Base-by-base conservation (phyloP, 768 basidiomycete species). In the Mycena capillaripes region DNA sequence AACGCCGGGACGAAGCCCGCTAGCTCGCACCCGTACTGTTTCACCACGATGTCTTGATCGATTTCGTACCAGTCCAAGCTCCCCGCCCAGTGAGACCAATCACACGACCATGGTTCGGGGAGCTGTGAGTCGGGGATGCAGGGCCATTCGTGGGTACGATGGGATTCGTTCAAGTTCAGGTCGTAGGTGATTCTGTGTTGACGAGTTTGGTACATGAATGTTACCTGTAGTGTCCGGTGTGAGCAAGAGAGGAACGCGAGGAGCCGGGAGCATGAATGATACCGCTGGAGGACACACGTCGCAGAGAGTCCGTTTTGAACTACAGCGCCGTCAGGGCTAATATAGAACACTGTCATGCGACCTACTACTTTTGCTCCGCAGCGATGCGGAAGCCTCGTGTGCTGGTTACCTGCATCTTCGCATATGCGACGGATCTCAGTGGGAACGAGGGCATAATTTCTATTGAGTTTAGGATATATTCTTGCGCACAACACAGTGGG, bases 81-180 rank as follows among this genome's bases (percentile, higher is more conserved):
- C 23, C 16, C 30, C n/a, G 7, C 30, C 11, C 48, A 62, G n/a
- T 12, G 23, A 9, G 32, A 16, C 64, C 64, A 65, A 27, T 65
- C 32, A 17, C 36, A 40, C 0, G 64, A 55, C 64, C 53, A 56
- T 38, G 64, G 52, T 38, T 65, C 64, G 29, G 64, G 64, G 38
- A 65, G 64, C 4, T 40, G 16, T 17, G 29, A 8, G 52, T 65
- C 64, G 52, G 53, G 40, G 27, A 40, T 55, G 52, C 14, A 19
- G 0, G 52, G 64, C 64, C 64, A 65, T 38, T 56, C 53, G 64
- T 12, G 38, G 38, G 44, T 25, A 8, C 27, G 38, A 11, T 25
- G n/a, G 25, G 12, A 17, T 25, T 30, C 38, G 6, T 12, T 4
- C n/a, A 27, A 16, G 21, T n/a, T 2, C 9, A 3, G 17, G 10